Percentiles rank a stretch among this genome's conserved stretches.
phyloP scores from a whole-genome alignment of 2,329 filamentous ascomycete species.

The Amphichorda felina region DNA sequence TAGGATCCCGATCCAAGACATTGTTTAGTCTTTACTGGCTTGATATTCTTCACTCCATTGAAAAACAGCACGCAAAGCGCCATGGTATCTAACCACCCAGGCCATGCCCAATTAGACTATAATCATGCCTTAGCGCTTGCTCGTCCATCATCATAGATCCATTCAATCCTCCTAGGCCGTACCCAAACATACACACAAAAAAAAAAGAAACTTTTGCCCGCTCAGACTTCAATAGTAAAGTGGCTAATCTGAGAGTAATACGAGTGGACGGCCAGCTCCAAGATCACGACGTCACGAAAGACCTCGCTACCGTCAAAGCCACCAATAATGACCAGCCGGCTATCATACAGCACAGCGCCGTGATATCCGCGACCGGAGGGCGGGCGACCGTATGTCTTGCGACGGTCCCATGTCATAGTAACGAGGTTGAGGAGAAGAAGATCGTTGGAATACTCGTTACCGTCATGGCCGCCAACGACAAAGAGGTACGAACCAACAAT shows the following conservation, averaged over 20 bases:
- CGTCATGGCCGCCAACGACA: conserved; percentile 59
- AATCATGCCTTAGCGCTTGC: no score
- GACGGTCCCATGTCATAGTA: conserved; percentile 62
- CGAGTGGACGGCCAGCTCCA: conserved; percentile 58
- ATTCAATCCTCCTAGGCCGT: no score
- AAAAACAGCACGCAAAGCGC: no score
- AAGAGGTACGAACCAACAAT: conserved; percentile 61
- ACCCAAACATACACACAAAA: not conserved
- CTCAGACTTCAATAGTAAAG: conserved; percentile 54
- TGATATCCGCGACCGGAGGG: conserved; percentile 57
- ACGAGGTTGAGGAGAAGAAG: conserved; percentile 58
- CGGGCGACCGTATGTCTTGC: conserved; percentile 50
- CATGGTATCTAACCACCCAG: no score
- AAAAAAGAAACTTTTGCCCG: not conserved
- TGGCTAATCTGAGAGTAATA: conserved; percentile 67
- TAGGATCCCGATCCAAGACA: no score
- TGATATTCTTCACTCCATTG: no score
- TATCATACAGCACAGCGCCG: conserved; percentile 53
- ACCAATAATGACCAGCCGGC: conserved; percentile 50
- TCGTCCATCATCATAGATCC: no score
- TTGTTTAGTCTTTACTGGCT: no score
- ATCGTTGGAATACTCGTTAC: conserved; percentile 57
- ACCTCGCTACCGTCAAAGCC: conserved; percentile 58
- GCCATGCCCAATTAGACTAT: no score
- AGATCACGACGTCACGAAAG: conserved; percentile 54